A percentile compares a stretch with the other conserved stretches of the same genome.
phyloP scores from a whole-genome alignment of 495 filamentous ascomycete genomes.

The Lindgomyces ingoldianus region DNA sequence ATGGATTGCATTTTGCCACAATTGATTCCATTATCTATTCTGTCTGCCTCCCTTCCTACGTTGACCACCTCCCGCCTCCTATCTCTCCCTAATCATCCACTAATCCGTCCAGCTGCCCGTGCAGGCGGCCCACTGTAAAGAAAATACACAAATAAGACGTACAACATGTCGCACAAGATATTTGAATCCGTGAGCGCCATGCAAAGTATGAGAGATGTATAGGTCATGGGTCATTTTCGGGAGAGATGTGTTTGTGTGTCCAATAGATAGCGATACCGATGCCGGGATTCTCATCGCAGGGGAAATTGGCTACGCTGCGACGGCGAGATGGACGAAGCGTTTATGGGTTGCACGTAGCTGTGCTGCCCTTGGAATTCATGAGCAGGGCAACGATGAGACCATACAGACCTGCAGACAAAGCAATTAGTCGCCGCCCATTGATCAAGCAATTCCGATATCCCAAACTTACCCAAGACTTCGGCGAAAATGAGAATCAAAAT shows the following conservation, averaged over 20 bases:
- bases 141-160: constrained; percentile 37
- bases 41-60: no score
- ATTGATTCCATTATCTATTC: constrained; percentile 30
- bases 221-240: not conserved
- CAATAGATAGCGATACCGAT: constrained; percentile 4
- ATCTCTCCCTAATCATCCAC: no score
- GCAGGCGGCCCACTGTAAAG: constrained; percentile 1
- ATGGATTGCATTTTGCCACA: constrained; percentile 24
- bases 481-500: constrained; percentile 99
- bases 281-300: constrained; percentile 1
- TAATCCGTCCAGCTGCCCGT: not conserved
- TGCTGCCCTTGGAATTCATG: constrained; percentile 74
- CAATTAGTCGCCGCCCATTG: not conserved
- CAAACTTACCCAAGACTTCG: constrained; percentile 87
- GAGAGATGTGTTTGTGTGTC: not conserved
- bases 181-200: constrained; percentile 23
- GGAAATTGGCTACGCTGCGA: constrained; percentile 19
- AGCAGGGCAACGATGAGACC: constrained; percentile 96
- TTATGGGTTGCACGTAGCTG: constrained; percentile 10
- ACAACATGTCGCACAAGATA: constrained; percentile 27
- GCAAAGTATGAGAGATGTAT: constrained; percentile 12
- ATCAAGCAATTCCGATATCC: constrained; percentile 15
- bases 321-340: not conserved
- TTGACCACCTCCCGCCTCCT: no score
- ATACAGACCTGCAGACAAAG: constrained; percentile 75